Base-by-base conservation (phyloP, 2,329 filamentous ascomycete genomes). In the Raffaelea ambrosiae region DNA sequence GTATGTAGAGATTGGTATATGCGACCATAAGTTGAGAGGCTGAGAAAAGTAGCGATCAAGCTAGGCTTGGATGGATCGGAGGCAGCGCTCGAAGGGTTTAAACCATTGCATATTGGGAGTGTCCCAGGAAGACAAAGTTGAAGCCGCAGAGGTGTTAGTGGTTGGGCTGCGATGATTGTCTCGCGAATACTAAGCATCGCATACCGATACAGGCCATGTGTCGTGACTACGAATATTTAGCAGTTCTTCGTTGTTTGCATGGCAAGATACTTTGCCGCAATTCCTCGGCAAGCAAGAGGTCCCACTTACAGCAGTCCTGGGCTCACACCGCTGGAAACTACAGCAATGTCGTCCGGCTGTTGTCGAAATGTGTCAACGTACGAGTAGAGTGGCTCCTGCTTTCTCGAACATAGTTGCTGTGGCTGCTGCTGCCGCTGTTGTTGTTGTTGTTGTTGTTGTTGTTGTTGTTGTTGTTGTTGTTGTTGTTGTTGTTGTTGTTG, bases 71-170 rank as follows among this genome's bases (percentile, higher is more conserved):
- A 49, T 36, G 2, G 54, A 47, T 1, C 26, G 13, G 1, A 55
- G 43, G 14, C 51, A 56, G n/a, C 48, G 45, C 44, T 54, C 44
- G 46, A 51, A 53, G 5, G 49, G 13, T 7, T 40, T 47, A 14
- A 45, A 47, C 5, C 51, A 52, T 19, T 16, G n/a, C 3, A 50
- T 10, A 33, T 52, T 48, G 10, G 48, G 33, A 18, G 23, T 10
- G 16, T 33, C 20, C 42, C 43, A 44, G 2, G 20, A 41, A 7
- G 39, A 22, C 20, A 5, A 5, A 7, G 35, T 19, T 19, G 35
- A 5, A 38, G 7, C 26, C 26, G 26, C 7, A 29, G 7, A 29
- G n/a, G 26, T 13, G 26, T 7, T 29, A 13, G 13, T 13, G 26
- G 13, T 13, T 13, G 26, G 13, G 13, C 26, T 13, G 10, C 20